phyloP scores from a whole-genome alignment of 2,329 filamentous ascomycete genomes.

The Exophiala spinifera region DNA sequence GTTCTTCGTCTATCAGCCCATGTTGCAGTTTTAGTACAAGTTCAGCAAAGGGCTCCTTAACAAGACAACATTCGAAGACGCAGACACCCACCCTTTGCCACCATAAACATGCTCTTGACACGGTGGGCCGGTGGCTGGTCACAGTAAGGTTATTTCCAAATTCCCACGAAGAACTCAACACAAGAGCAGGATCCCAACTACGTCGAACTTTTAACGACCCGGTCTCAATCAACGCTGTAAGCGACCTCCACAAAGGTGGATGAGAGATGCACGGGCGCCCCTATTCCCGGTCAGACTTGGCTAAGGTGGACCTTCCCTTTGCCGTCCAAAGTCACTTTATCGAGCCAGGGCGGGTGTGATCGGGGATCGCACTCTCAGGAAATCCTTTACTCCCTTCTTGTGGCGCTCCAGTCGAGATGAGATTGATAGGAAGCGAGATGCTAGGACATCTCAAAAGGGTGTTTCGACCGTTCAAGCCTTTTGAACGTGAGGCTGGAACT shows the following conservation, averaged over 20 bases:
- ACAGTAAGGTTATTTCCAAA: too few relatives aligned
- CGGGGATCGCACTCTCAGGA: constrained; percentile 20
- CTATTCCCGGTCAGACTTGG: background rate
- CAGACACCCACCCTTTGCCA: too few relatives aligned
- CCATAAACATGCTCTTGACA: too few relatives aligned
- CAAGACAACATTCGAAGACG: too few relatives aligned
- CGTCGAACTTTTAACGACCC: too few relatives aligned
- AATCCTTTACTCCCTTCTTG: background rate
- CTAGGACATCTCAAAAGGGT: constrained; percentile 10
- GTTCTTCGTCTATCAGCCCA: background rate
- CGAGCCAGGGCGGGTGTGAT: constrained; percentile 20
- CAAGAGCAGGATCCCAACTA: too few relatives aligned
- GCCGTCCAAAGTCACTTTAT: constrained; percentile 2
- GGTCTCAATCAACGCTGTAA: background rate
- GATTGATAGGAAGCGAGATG: constrained; percentile 13
- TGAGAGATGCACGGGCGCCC: background rate
- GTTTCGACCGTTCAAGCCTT: background rate
- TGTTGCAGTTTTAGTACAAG: background rate
- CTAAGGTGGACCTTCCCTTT: background rate
- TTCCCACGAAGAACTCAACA: too few relatives aligned
- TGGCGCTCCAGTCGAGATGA: constrained; percentile 25
- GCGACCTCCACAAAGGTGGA: background rate
- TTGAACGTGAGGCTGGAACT: background rate
- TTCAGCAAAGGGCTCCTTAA: too few relatives aligned
- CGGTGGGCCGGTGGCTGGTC: too few relatives aligned